phyloP scores from a whole-genome alignment of 176 grass and related monocot genomes.

The Lolium rigidum region DNA sequence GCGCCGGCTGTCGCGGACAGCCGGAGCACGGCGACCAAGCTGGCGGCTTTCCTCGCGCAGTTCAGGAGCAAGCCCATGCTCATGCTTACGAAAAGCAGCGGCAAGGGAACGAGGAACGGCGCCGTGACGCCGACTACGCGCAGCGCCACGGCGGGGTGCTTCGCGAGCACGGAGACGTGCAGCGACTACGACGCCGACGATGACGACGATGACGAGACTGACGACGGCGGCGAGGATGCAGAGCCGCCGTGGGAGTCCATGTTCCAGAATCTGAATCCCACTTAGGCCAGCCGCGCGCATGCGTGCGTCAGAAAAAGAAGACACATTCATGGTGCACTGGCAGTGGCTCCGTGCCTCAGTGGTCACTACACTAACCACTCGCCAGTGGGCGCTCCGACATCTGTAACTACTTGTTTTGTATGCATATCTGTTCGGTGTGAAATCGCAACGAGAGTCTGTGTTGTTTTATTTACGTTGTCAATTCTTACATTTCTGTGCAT shows the following conservation, averaged over 20 bases:
- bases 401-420: too few species aligned
- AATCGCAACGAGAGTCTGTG: slow-evolving; percentile 3
- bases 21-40: not conserved
- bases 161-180: slow-evolving; percentile 21
- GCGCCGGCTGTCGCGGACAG: not conserved
- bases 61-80: slow-evolving; percentile 36
- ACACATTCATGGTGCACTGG: not conserved
- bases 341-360: not conserved
- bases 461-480: not conserved
- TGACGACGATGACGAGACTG: not conserved
- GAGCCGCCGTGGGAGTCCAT: slow-evolving; percentile 80
- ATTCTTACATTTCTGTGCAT: not conserved
- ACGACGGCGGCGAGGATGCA: slow-evolving; percentile 17
- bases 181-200: slow-evolving; percentile 1
- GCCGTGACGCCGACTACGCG: not conserved
- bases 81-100: slow-evolving; percentile 22
- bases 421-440: not conserved
- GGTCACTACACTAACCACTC: not conserved
- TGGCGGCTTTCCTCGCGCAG: not conserved
- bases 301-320: not conserved
- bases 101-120: not conserved
- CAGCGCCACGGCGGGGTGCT: not conserved
- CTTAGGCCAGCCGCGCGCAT: slow-evolving; percentile 33
- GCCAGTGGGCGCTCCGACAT: not conserved
- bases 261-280: slow-evolving; percentile 93